Conservation (phyloP, 2,329 filamentous ascomycete genomes). For the Cladosporium sp. region DNA sequence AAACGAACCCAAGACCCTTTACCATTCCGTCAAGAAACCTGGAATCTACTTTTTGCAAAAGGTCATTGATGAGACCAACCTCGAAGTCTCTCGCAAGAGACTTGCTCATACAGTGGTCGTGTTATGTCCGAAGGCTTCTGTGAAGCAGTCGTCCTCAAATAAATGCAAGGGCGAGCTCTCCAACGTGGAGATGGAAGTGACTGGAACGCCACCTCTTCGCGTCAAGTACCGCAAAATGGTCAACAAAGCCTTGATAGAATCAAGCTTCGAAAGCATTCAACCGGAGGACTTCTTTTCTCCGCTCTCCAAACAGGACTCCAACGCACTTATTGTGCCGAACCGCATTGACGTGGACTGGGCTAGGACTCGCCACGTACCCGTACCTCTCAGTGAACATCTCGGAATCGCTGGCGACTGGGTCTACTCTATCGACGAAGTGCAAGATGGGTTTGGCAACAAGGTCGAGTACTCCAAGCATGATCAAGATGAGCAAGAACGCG, state of each 20-base stretch:
- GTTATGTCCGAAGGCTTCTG: slow-evolving; percentile 72
- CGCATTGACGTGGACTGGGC: slow-evolving; percentile 77
- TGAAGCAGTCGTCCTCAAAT: slow-evolving; percentile 61
- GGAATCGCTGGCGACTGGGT: slow-evolving; percentile 74
- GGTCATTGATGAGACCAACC: slow-evolving; percentile 87
- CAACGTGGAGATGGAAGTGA: slow-evolving; percentile 74
- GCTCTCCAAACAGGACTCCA: slow-evolving; percentile 54
- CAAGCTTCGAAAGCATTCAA: slow-evolving; percentile 89
- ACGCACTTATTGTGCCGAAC: slow-evolving; percentile 52
- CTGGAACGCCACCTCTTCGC: slow-evolving; percentile 84
- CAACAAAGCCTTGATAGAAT: slow-evolving; percentile 76
- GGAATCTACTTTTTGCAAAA: slow-evolving; percentile 81
- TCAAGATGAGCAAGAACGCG: slow-evolving; percentile 53
- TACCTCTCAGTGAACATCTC: slow-evolving; percentile 88
- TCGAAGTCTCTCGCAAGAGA: slow-evolving; percentile 54
- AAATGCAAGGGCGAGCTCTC: slow-evolving; percentile 87
- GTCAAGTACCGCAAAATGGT: slow-evolving; percentile 88
- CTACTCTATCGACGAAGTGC: slow-evolving; percentile 87
- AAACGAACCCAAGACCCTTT: slow-evolving; percentile 47
- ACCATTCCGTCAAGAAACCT: slow-evolving; percentile 74
- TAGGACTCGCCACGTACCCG: slow-evolving; percentile 65
- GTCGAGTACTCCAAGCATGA: slow-evolving; percentile 70
- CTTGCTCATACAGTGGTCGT: slow-evolving; percentile 87
- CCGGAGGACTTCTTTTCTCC: slow-evolving; percentile 82
- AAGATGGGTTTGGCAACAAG: slow-evolving; percentile 83